phyloP scores from a whole-genome alignment of 306 rosid genomes.

The Arachis stenosperma region DNA sequence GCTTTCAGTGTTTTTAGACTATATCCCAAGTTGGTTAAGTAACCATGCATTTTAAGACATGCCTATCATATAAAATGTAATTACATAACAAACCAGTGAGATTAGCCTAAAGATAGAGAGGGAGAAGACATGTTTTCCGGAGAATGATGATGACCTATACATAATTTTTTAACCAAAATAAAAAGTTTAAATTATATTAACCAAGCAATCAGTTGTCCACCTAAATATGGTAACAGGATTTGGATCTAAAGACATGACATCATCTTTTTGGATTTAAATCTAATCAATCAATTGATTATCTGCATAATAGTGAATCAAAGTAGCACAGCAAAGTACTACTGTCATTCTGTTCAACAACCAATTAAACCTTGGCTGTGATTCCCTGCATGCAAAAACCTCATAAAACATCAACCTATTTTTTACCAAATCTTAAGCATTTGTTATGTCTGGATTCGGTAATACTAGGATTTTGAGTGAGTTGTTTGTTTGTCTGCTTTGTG shows the following conservation, averaged over 20 bases:
- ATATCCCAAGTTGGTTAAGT: too few species aligned
- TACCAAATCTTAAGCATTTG: slow-evolving; percentile 90
- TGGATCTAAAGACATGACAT: slow-evolving; percentile 32
- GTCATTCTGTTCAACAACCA: slow-evolving; percentile 33
- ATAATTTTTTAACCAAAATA: slow-evolving; percentile 45
- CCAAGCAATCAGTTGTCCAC: slow-evolving; percentile 35
- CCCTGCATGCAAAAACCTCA: slow-evolving; percentile 32
- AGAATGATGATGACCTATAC: slow-evolving; percentile 42
- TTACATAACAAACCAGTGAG: not conserved
- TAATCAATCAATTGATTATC: slow-evolving; percentile 31
- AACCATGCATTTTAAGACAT: not conserved
- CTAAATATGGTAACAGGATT: slow-evolving; percentile 43
- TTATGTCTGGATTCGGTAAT: slow-evolving; percentile 76
- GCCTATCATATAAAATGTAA: not conserved
- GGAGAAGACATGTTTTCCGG: slow-evolving; percentile 14
- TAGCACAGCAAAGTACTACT: slow-evolving; percentile 14
- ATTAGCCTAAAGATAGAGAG: slow-evolving; percentile 4
- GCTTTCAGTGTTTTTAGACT: too few species aligned
- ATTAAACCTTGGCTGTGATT: slow-evolving; percentile 38
- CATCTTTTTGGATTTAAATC: slow-evolving; percentile 17
- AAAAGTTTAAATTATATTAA: slow-evolving; percentile 41
- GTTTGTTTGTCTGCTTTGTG: slow-evolving; percentile 53
- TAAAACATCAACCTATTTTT: slow-evolving; percentile 47
- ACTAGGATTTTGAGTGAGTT: slow-evolving; percentile 67
- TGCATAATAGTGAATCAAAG: slow-evolving; percentile 36